Conservation (phyloP, 345 rosid species). For the Kernera saxatilis region DNA sequence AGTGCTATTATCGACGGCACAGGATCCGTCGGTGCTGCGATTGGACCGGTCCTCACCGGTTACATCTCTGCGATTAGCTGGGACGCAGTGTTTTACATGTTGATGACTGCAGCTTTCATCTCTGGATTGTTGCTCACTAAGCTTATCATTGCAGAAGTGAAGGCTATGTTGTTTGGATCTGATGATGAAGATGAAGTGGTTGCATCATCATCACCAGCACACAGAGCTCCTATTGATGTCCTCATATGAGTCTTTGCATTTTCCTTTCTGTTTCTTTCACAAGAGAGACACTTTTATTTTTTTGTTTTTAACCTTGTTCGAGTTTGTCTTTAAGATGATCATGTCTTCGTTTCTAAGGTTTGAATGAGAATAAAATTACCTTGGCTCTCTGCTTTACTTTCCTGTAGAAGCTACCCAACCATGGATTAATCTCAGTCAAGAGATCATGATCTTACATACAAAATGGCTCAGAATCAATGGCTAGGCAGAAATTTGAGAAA, state of each 20-base stretch:
- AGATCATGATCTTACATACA: too few species aligned
- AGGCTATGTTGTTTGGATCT: conserved; percentile 47
- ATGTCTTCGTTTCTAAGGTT: background rate
- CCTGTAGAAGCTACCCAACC: background rate
- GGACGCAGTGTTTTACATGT: conserved; percentile 84
- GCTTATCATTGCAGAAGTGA: conserved; percentile 67
- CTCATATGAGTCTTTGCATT: background rate
- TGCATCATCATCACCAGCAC: conserved; percentile 8
- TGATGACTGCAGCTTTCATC: conserved; percentile 79
- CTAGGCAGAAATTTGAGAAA: background rate
- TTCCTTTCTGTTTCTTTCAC: background rate
- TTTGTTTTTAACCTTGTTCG: background rate
- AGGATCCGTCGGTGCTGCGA: conserved; percentile 93
- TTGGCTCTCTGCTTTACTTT: background rate
- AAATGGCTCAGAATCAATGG: too few species aligned
- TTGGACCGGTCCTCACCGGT: conserved; percentile 88
- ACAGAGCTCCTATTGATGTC: conserved; percentile 29
- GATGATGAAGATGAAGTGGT: conserved; percentile 2
- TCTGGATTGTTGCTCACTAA: conserved; percentile 79
- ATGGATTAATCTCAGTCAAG: too few species aligned
- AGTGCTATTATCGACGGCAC: conserved; percentile 96
- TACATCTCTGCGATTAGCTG: conserved; percentile 82
- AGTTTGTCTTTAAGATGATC: background rate
- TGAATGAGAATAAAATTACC: conserved; percentile 6
- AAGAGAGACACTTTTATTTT: background rate